phyloP scores from a whole-genome alignment of 2,329 filamentous ascomycete genomes.

The Metarhizium brunneum region DNA sequence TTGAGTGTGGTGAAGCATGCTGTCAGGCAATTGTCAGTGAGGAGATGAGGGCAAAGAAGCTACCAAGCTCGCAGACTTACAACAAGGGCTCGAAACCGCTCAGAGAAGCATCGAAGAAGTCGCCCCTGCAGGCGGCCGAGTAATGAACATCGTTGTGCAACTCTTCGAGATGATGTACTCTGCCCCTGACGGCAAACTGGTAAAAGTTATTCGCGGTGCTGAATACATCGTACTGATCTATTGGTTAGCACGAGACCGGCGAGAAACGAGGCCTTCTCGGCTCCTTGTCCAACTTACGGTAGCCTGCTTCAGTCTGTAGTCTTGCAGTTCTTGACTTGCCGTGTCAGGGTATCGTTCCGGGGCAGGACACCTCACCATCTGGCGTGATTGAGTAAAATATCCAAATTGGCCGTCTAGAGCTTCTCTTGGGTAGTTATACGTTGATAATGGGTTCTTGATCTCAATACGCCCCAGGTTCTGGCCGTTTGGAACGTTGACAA shows the following conservation, averaged over 20 bases:
- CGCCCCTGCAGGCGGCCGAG: constrained; percentile 28
- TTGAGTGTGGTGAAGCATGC: constrained; percentile 44
- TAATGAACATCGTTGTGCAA: constrained; percentile 34
- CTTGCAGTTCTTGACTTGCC: constrained; percentile 25
- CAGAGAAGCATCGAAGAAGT: constrained; percentile 30
- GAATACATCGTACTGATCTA: constrained; percentile 30
- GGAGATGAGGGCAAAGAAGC: not conserved
- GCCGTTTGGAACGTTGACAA: constrained; percentile 31
- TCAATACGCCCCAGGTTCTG: constrained; percentile 17
- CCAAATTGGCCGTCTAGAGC: constrained; percentile 29
- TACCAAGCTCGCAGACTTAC: constrained; percentile 15
- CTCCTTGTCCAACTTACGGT: constrained; percentile 24
- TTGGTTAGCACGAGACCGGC: constrained; percentile 4
- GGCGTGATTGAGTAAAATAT: constrained; percentile 15
- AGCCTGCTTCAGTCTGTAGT: constrained; percentile 27
- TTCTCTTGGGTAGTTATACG: constrained; percentile 37
- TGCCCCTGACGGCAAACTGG: constrained; percentile 25
- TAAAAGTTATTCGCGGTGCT: constrained; percentile 25
- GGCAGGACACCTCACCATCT: constrained; percentile 30
- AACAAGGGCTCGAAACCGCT: constrained; percentile 38
- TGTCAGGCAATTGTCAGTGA: constrained; percentile 2
- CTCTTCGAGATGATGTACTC: constrained; percentile 33
- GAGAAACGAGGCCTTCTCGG: not conserved
- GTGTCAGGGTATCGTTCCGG: constrained; percentile 28
- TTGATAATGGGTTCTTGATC: constrained; percentile 43